Evolutionary conservation across 2,329 filamentous ascomycete species (phyloP).

Genomic region (Talaromyces amestolkiae): DNA sequence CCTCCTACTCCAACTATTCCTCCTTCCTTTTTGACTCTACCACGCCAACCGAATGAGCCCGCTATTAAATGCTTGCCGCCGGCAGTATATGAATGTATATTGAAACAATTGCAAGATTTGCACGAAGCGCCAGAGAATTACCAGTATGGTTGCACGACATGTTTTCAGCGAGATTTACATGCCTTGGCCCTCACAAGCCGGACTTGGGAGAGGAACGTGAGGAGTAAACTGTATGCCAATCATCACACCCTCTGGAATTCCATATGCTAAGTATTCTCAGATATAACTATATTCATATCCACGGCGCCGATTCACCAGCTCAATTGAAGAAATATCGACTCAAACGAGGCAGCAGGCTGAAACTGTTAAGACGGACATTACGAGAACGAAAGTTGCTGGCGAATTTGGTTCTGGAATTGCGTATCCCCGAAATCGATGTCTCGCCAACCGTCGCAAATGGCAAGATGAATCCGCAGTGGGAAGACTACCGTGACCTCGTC

Average conservation of each 20-base stretch:
- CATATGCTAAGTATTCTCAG: conserved; percentile 30
- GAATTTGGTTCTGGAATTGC: conserved; percentile 53
- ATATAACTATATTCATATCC: conserved; percentile 51
- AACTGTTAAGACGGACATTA: conserved; percentile 55
- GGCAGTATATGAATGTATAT: conserved; percentile 56
- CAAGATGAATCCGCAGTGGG: conserved; percentile 41
- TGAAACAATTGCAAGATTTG: conserved; percentile 50
- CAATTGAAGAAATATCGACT: conserved; percentile 50
- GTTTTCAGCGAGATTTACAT: conserved; percentile 55
- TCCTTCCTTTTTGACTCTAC: conserved; percentile 24
- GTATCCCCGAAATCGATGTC: conserved; percentile 51
- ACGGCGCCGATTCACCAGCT: conserved; percentile 47
- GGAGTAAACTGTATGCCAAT: conserved; percentile 49
- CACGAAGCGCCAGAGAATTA: conserved; percentile 37
- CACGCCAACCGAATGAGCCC: conserved; percentile 28
- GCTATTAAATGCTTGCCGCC: conserved; percentile 49
- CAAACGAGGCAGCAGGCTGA: conserved; percentile 52
- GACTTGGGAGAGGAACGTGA: conserved; percentile 55
- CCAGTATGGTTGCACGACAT: conserved; percentile 50
- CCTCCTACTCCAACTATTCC: conserved; percentile 28
- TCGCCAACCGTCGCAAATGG: conserved; percentile 35
- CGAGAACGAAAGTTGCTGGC: conserved; percentile 52
- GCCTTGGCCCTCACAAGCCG: conserved; percentile 55
- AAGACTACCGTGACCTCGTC: conserved; percentile 52
- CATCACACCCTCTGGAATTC: background rate